Conservation (phyloP, 192 early-diverging fungal genomes). For the Fimicolochytrium jonesii region DNA sequence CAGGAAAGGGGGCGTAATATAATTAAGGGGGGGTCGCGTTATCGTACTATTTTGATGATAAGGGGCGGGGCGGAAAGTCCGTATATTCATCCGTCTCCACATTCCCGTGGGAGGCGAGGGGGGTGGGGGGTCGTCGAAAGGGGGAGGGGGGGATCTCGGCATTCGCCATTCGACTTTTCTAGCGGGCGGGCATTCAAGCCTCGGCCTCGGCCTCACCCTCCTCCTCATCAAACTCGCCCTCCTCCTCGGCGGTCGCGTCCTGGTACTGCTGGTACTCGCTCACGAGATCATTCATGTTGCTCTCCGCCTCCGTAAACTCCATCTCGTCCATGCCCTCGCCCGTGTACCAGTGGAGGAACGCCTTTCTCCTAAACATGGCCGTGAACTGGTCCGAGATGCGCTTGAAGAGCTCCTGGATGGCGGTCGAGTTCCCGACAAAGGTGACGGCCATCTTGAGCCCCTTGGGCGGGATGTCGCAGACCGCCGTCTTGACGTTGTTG, state of each 20-base stretch:
- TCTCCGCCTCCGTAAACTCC: conserved; percentile 92
- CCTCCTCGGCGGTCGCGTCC: conserved; percentile 50
- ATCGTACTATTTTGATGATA: too few relatives aligned
- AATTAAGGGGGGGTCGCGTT: too few relatives aligned
- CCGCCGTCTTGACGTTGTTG: conserved; percentile 89
- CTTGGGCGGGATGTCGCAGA: conserved; percentile 85
- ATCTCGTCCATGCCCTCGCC: conserved; percentile 94
- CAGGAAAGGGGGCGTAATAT: too few relatives aligned
- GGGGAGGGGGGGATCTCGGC: too few relatives aligned
- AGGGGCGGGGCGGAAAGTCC: too few relatives aligned
- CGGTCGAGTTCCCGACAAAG: conserved; percentile 89
- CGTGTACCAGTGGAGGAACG: conserved; percentile 96
- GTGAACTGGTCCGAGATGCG: conserved; percentile 87
- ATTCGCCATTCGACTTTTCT: too few relatives aligned
- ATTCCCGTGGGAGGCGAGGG: too few relatives aligned
- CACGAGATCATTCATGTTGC: conserved; percentile 97
- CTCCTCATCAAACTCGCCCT: conserved; percentile 23
- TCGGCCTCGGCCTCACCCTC: conserved; percentile 11
- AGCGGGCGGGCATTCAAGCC: too few relatives aligned
- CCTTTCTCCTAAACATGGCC: conserved; percentile 86
- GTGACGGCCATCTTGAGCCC: conserved; percentile 91
- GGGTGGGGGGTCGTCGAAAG: too few relatives aligned
- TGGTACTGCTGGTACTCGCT: conserved; percentile 93
- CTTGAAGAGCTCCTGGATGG: conserved; percentile 91
- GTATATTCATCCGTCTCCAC: too few relatives aligned